Evolutionary conservation across 768 basidiomycete genomes (phyloP).

Genomic region (Pholiota microspora): DNA sequence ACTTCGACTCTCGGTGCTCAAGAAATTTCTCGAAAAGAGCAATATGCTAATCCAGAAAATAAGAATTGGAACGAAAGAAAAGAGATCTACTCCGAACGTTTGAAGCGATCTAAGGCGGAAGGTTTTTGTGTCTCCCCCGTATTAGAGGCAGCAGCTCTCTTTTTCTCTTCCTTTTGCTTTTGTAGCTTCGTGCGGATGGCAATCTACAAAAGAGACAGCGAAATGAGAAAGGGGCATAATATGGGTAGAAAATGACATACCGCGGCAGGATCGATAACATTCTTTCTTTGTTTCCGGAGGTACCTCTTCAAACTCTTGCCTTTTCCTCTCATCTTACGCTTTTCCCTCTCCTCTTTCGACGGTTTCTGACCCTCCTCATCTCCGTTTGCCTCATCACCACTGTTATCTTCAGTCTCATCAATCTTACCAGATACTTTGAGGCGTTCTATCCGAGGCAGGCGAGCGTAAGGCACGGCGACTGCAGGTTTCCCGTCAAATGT

Average conservation of each 20-base stretch:
- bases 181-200: conserved; percentile 58
- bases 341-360: conserved; percentile 48
- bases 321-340: conserved; percentile 84
- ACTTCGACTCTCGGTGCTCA: too few relatives aligned
- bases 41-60: neutral
- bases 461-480: conserved; percentile 57
- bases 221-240: neutral
- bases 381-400: conserved; percentile 36
- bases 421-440: conserved; percentile 72
- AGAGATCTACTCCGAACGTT: conserved; percentile 21
- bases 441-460: conserved; percentile 77
- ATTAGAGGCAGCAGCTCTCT: conserved; percentile 33
- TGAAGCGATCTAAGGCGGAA: conserved; percentile 19
- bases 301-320: conserved; percentile 84
- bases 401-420: conserved; percentile 60
- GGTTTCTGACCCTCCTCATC: conserved; percentile 34
- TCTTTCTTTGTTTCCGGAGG: conserved; percentile 90
- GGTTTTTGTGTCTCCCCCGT: conserved; percentile 13
- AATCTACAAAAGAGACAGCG: conserved; percentile 31
- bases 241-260: conserved; percentile 10
- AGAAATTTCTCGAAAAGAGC: too few relatives aligned
- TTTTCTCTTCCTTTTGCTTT: conserved; percentile 19
- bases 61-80: neutral
- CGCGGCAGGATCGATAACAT: conserved; percentile 80
- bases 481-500: conserved; percentile 32